Base-by-base conservation (phyloP, 2,329 filamentous ascomycete species). In the Neoscytalidium dimidiatum region DNA sequence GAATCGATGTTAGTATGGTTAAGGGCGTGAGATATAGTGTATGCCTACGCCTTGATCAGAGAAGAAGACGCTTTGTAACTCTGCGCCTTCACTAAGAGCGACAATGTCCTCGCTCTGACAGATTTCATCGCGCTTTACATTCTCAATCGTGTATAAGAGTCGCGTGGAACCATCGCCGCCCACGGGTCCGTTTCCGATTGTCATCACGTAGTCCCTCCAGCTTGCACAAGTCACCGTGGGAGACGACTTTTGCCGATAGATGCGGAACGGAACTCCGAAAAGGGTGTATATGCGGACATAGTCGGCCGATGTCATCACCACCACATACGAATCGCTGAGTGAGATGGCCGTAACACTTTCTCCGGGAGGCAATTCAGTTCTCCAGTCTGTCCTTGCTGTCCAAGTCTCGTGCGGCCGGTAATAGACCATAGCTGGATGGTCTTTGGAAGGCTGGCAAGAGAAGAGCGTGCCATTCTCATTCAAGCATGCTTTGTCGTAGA, bases 321-420 rank as follows among this genome's bases (percentile, higher is more conserved):
- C 94, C 67, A 98, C 85, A 73, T 96, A 98, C 0, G 92, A 94
- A 49, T 95, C 91, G 75, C 92, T 96, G 14, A 99, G 84, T 0
- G 95, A 94, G 81, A 99, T 92, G 66, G 94, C 92, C 56, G 89
- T 89, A 2, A 97, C 87, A 11, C 89, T 85, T 78, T 99, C 95
- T n/a, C 92, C 92, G 33, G 86, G 85, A 0, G 95, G 95, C n/a
- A 99, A 79, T 68, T 90, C 84, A 0, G 91, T 97, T 57, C 92
- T 88, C 93, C 94, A 98, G 78, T 99, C 95, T 21, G 88, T 87
- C 60, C 95, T 86, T 57, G 92, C 86, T 2, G 94, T 97, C 95
- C 95, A 99, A 0, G 92, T 96, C 80, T 99, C 94, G 74, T 99
- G 95, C 0, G 96, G 95, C 6, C 95, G 88, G 78, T 98, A 99